Percentiles rank a stretch among this genome's conserved stretches.
phyloP scores from a whole-genome alignment of 768 basidiomycete species.

The Mrakia blollopis region DNA sequence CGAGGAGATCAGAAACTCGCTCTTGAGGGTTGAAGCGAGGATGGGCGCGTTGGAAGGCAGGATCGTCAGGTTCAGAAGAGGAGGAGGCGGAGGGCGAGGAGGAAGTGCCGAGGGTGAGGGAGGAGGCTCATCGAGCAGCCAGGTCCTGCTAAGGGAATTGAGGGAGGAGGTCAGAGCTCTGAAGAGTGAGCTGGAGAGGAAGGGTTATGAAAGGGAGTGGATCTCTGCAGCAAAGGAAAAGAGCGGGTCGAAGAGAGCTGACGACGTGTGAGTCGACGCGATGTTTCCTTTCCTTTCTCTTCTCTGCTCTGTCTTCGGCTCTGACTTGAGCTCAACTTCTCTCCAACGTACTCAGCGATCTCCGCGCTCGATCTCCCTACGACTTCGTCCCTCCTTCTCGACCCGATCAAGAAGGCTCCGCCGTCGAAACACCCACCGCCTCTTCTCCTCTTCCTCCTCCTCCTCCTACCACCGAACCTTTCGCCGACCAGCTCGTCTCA shows the following conservation, averaged over 20 bases:
- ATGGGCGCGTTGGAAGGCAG: background rate
- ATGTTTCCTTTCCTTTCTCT: background rate
- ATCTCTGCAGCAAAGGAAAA: too few relatives aligned
- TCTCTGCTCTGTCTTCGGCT: too few relatives aligned
- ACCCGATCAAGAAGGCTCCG: background rate
- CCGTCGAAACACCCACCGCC: background rate
- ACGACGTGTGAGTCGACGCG: background rate
- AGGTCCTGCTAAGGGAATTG: background rate
- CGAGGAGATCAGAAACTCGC: background rate
- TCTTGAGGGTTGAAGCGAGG: background rate
- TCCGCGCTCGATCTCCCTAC: background rate
- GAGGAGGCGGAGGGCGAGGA: background rate
- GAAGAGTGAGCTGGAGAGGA: background rate
- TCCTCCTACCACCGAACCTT: background rate
- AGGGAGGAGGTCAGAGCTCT: background rate
- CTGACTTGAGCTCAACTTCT: background rate
- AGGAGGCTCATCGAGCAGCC: too few relatives aligned
- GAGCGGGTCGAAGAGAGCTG: too few relatives aligned
- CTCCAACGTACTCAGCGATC: background rate
- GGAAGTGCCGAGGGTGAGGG: too few relatives aligned
- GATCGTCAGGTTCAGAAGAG: background rate
- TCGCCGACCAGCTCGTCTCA: background rate
- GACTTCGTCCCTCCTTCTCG: background rate
- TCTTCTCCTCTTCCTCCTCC: background rate
- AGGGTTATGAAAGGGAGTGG: background rate